A percentile compares a stretch with the other conserved stretches of the same genome.
These are phyloP conservation scores for thale cress (Arabidopsis thaliana) DNA, from an alignment of 345 rosid species.

Conservation along the genomic window TAIR10.1 NC_003074.8:10507001-10507500, in stretches of 20 bases:
- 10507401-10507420: slow-evolving; percentile 31
- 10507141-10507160: slow-evolving; percentile 90
- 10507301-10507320: neutral
- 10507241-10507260: slow-evolving; percentile 15
- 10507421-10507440: neutral
- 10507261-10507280: slow-evolving; percentile 33
- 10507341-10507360: slow-evolving; percentile 40
- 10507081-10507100: slow-evolving; percentile 88
- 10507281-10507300: slow-evolving; percentile 24
- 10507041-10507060: slow-evolving; percentile 80
- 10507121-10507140: slow-evolving; percentile 78
- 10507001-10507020: slow-evolving; percentile 70
- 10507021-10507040: slow-evolving; percentile 83
- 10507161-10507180: slow-evolving; percentile 72
- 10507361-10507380: slow-evolving; percentile 22
- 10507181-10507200: slow-evolving; percentile 86
- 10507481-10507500: slow-evolving; percentile 12
- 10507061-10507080: slow-evolving; percentile 95
- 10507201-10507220: neutral
- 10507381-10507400: slow-evolving; percentile 31
- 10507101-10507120: slow-evolving; percentile 82
- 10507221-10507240: neutral
- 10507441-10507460: neutral
- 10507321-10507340: slow-evolving; percentile 8
- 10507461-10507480: neutral